Base-by-base conservation (phyloP, 2,329 filamentous ascomycete species). In the Seiridium unicorne region DNA sequence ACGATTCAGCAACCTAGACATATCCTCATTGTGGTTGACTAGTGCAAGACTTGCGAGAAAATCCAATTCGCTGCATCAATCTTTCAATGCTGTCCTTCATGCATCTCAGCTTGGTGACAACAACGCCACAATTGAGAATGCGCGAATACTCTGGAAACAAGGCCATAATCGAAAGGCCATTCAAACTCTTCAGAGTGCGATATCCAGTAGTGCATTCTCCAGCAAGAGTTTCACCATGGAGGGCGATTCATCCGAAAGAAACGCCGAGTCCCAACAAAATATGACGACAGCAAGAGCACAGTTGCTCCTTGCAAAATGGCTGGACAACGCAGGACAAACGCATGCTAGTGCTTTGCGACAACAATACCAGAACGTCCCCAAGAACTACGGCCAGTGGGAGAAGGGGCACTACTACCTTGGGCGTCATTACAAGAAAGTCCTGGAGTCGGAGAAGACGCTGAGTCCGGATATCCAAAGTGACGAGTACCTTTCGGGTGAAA, bases 381-480 rank as follows among this genome's bases (percentile, higher is more conserved):
- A 84, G 70, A 87, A 85, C 1, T 79, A 81, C 67, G 77, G 81
- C 4, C 86, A 86, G 56, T 99, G 94, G 93, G 95, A 99, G 72
- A 98, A 97, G 74, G 93, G 92, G 0, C 94, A 98, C 72, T 99
- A 98, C 73, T 97, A 97, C 73, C 84, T 99, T 8, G 95, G 95
- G 4, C 92, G 94, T 51, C 93, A 98, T 75, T 99, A 99, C 82
- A 96, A 97, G 73, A 99, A 97, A 74, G 84, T 98, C 3, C 80
- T 97, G 3, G 94, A 98, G 68, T 91, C 92, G 0, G 93, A 98
- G 73, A 93, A 92, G 73, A 80, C 84, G 2, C 84, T 96, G 57
- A 88, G 89, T 44, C 80, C 85, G 18, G 85, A 89, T 35, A 93
- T 93, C 64, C 93, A 97, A 73, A 88, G 84, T 47, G 89, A 93